A percentile compares a stretch with the other conserved stretches of the same genome.
These are phyloP conservation scores for Geranium brycei DNA, from an alignment of 345 rosid species.

Conservation along the genomic window DNA sequence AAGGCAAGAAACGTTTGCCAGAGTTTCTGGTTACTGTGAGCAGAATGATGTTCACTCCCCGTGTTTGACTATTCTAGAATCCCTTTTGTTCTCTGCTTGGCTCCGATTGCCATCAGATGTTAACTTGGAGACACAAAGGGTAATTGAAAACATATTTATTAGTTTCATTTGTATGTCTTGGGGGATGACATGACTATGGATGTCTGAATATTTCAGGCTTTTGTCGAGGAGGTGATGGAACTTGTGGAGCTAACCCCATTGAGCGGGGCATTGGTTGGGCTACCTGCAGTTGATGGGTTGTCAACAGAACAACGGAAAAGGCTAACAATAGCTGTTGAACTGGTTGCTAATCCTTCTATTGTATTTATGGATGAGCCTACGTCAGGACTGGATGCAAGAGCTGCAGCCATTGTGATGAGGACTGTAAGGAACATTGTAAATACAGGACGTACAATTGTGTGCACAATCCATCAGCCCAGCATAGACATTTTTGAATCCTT, in stretches of 20 bases:
- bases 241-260: conserved; percentile 79
- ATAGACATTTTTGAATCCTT: conserved; percentile 94
- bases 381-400: conserved; percentile 89
- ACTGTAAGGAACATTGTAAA: conserved; percentile 94
- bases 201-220: conserved; percentile 49
- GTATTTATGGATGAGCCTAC: conserved; percentile 99
- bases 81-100: conserved; percentile 90
- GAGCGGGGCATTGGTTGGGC: conserved; percentile 80
- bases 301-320: conserved; percentile 95
- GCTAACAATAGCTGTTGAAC: conserved; percentile 84
- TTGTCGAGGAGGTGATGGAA: conserved; percentile 97
- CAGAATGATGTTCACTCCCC: conserved; percentile 98
- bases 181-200: conserved; percentile 6
- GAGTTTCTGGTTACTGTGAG: conserved; percentile 96
- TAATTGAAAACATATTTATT: conserved; percentile 8
- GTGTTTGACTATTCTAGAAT: conserved; percentile 75
- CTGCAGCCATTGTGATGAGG: conserved; percentile 99
- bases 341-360: conserved; percentile 93
- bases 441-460: conserved; percentile 90
- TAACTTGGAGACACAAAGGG: conserved; percentile 70
- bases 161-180: conserved; percentile 4
- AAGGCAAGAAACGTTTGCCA: conserved; percentile 88
- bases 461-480: conserved; percentile 99
- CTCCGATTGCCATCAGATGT: conserved; percentile 77
- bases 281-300: conserved; percentile 90